Evolutionary conservation across 257 asterid species (phyloP), one percentile per base, ranked within the genome.

Genomic region (Fraxinus pennsylvanica): DNA sequence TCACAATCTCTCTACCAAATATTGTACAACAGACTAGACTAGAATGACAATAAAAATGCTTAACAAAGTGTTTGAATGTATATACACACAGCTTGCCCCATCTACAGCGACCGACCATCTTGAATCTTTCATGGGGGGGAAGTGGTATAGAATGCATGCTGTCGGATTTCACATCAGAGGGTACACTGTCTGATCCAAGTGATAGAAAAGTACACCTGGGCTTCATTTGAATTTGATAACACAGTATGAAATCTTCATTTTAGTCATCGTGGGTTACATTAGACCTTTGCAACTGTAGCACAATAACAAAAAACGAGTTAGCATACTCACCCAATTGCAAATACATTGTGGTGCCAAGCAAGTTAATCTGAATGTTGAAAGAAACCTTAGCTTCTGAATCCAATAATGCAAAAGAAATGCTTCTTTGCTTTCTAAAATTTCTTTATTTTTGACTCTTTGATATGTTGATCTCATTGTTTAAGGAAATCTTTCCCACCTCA

Each of bases 251-350:
- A 36, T 71, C 70, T 5, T 69, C 61, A n/a, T 76, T 43, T 29
- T 69, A 27, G n/a, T 71, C 75, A 74, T 2, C 50, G 54, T 71
- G 29, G 32, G 78, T 75, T 27, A 59, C 22, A 12, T 52, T 65
- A 33, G 74, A 74, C 80, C 25, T 21, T 66, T 39, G 74, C 43
- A 72, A 30, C 83, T 78, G 78, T 50, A 70, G 75, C 35, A 52
- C 21, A 71, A 61, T 33, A 75, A 76, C 19, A 39, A 22, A 66
- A 73, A 76, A 52, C 38, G 27, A 21, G 33, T 81, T 41, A 79
- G 73, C 2, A n/a, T 15, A 76, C 63, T 14, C n/a, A 47, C 6
- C 7, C 57, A 47, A 14, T 3, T 47, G 4, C 19, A 3, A 3
- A 47, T 0, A 14, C 19, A 45, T 0, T 14, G n/a, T 14, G 57